phyloP scores from a whole-genome alignment of 2,329 filamentous ascomycete species.

The Talaromyces sp. region DNA sequence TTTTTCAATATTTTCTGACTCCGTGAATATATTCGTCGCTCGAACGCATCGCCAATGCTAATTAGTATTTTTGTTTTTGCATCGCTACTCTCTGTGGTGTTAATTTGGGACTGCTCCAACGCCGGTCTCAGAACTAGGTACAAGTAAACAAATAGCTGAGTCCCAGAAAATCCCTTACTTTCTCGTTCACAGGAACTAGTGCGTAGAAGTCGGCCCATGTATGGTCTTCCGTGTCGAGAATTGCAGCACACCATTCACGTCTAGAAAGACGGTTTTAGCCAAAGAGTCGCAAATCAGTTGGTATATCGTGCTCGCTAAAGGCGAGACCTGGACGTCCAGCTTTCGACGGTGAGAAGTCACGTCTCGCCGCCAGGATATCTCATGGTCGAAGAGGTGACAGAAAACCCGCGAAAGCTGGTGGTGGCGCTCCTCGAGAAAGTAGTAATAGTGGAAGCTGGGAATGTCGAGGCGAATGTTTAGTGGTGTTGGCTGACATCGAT shows the following conservation, averaged over 20 bases:
- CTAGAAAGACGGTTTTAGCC: background rate
- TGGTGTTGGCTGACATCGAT: background rate
- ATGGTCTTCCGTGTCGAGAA: background rate
- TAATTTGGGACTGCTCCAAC: background rate
- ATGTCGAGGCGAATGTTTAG: background rate
- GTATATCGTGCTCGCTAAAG: background rate
- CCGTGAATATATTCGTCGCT: background rate
- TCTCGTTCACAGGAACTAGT: background rate
- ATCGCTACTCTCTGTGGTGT: background rate
- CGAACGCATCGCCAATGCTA: background rate
- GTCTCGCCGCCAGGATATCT: background rate
- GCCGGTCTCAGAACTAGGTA: background rate
- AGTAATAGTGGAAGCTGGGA: background rate
- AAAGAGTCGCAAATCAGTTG: background rate
- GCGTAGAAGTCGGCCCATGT: background rate
- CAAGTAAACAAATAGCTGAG: background rate
- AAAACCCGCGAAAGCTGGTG: background rate
- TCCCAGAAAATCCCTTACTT: background rate
- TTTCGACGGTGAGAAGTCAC: background rate
- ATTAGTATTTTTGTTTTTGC: background rate
- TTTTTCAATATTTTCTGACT: background rate
- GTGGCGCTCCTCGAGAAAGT: background rate
- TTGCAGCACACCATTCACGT: background rate
- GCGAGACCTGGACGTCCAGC: background rate
- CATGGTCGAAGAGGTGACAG: background rate